These are phyloP conservation scores for Trametes elegans DNA, from an alignment of 768 basidiomycete genomes.

Conservation along the genomic window DNA sequence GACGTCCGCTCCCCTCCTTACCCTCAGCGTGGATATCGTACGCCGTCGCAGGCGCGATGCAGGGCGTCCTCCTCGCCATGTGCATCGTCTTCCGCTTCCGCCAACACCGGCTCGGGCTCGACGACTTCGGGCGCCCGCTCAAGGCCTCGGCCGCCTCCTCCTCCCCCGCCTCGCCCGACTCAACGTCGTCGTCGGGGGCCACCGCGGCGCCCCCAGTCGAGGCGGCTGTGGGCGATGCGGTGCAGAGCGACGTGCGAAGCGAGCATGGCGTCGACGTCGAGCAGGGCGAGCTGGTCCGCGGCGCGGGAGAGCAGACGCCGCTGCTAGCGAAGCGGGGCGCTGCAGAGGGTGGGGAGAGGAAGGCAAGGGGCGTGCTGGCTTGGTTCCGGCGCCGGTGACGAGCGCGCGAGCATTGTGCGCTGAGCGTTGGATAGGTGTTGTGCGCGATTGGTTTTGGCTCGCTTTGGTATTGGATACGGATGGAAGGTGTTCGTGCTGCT, in stretches of 20 bases:
- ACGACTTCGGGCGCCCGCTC: conserved; percentile 82
- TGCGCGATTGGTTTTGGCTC: neutral
- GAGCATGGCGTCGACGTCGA: conserved; percentile 14
- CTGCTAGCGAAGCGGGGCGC: conserved; percentile 9
- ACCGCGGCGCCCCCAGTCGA: conserved; percentile 17
- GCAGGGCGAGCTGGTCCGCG: neutral
- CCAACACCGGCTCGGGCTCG: conserved; percentile 70
- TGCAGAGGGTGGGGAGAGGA: neutral
- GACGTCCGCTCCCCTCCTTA: too few relatives aligned
- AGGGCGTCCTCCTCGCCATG: conserved; percentile 77
- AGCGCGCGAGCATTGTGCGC: too few relatives aligned
- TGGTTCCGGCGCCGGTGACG: conserved; percentile 1
- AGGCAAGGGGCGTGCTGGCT: neutral
- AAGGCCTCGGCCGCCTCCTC: conserved; percentile 1
- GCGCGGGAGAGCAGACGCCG: conserved; percentile 13
- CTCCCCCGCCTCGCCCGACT: neutral
- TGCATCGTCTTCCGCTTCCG: conserved; percentile 84
- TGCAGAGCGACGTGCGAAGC: conserved; percentile 22
- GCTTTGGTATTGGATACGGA: neutral
- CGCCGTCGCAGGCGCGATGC: conserved; percentile 81
- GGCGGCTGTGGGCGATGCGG: conserved; percentile 17
- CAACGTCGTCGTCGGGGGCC: conserved; percentile 7
- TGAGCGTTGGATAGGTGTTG: neutral
- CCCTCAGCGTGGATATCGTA: conserved; percentile 74
- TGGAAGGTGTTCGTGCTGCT: too few relatives aligned